Conservation (phyloP, 176 grass and related monocot species). For the barley (Hordeum vulgare) region DNA sequence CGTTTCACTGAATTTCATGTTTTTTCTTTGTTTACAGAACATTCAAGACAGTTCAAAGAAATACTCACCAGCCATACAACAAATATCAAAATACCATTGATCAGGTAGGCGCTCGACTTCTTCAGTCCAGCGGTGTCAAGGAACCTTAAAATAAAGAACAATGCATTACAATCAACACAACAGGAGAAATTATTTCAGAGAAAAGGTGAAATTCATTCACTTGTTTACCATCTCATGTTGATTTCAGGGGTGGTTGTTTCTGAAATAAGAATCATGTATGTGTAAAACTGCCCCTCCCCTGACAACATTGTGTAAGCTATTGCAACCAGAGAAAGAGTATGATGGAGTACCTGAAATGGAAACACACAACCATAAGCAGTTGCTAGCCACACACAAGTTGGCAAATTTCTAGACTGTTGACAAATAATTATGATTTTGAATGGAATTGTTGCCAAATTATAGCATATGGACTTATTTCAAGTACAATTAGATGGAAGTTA, state of each 20-base stretch:
- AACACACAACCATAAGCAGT: constrained; percentile 20
- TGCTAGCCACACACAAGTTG: background rate
- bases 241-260: constrained; percentile 85
- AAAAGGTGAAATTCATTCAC: background rate
- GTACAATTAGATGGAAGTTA: background rate
- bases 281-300: constrained; percentile 87
- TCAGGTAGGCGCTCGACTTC: constrained; percentile 71
- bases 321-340: constrained; percentile 68
- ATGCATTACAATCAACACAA: constrained; percentile 20
- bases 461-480: background rate
- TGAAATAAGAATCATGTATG: constrained; percentile 85
- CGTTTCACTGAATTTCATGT: background rate
- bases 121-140: constrained; percentile 94
- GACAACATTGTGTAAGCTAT: constrained; percentile 84
- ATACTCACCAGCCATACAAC: constrained; percentile 75
- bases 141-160: constrained; percentile 62
- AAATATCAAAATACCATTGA: constrained; percentile 88
- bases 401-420: background rate
- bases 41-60: background rate
- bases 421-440: background rate
- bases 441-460: background rate
- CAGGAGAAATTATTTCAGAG: background rate
- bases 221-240: constrained; percentile 82
- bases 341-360: constrained; percentile 77
- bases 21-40: background rate